Evolutionary conservation across 768 basidiomycete genomes (phyloP), one percentile per base, ranked within the genome.

Genomic region (Sistotremastrum suecicum): DNA sequence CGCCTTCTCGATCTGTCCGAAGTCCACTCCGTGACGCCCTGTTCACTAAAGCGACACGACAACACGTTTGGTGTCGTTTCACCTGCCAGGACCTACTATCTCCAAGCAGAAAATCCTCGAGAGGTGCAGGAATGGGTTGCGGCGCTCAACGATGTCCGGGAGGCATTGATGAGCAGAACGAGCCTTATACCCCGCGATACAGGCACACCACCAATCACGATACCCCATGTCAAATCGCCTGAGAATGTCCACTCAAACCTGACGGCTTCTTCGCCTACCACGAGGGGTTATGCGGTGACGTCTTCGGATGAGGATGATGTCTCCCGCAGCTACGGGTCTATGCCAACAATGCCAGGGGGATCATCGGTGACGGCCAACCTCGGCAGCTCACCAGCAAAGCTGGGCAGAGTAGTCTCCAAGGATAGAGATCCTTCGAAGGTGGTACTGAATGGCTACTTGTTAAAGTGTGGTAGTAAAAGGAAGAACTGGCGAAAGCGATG

Each of bases 401-500:
- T 20, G 20, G 20, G 20, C 20, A 20, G 20, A 20, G 20, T 20
- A 20, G 20, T 20, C 20, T 20, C 20, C 20, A 20, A 20, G 20
- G 20, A 20, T 20, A 20, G 20, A 20, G 85, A 87, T 52, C 71
- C 73, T 12, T 67, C 75, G n/a, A 92, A 91, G 65, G 68, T 80
- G 36, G 80, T 99, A 36, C 59, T 94, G 3, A 78, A 79, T 12
- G 90, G 91, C 2, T 99, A 98, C 61, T 68, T 99, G 50, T 90
- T 92, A 85, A 98, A 98, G 58, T 91, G 89, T 61, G 91, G 89
- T 30, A 81, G 82, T 39, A 89, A 92, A 53, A 76, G 94, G 57
- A 82, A 85, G 55, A 87, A 78, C 53, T 99, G 95, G 95, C 74
- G 90, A 47, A 98, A 99, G 63, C 68, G 95, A 31, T 98, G 92